Percentiles rank a stretch among this genome's conserved stretches.
phyloP scores from a whole-genome alignment of 768 basidiomycete genomes.

The Cubamyces lactineus region DNA sequence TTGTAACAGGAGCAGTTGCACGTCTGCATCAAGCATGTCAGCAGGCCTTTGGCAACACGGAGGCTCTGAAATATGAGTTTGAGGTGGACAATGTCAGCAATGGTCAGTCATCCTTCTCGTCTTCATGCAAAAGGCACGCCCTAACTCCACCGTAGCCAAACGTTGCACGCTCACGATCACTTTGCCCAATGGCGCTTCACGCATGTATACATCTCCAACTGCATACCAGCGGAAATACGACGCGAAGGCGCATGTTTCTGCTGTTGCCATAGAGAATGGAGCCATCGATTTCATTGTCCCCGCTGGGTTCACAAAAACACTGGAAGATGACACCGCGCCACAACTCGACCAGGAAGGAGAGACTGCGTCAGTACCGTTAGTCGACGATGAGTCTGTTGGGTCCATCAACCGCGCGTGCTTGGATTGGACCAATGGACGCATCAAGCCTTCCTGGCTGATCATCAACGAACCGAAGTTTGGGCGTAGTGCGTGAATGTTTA shows the following conservation, averaged over 20 bases:
- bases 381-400: slow-evolving; percentile 31
- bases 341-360: slow-evolving; percentile 1
- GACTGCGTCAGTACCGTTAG: not conserved
- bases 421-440: slow-evolving; percentile 55
- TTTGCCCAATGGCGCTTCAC: slow-evolving; percentile 51
- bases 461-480: slow-evolving; percentile 50
- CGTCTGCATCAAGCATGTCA: slow-evolving; percentile 32
- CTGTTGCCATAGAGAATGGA: slow-evolving; percentile 59
- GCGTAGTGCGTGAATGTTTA: slow-evolving; percentile 42
- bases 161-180: slow-evolving; percentile 66
- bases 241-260: slow-evolving; percentile 56
- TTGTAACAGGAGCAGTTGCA: slow-evolving; percentile 8
- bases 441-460: slow-evolving; percentile 56
- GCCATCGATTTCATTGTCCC: slow-evolving; percentile 59
- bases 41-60: slow-evolving; percentile 29
- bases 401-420: slow-evolving; percentile 58
- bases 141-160: slow-evolving; percentile 45
- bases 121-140: not conserved
- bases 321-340: slow-evolving; percentile 25
- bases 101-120: slow-evolving; percentile 10
- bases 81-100: slow-evolving; percentile 24
- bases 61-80: slow-evolving; percentile 27
- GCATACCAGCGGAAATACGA: slow-evolving; percentile 50
- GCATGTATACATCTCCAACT: slow-evolving; percentile 57
- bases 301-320: slow-evolving; percentile 46